phyloP scores from a whole-genome alignment of 495 filamentous ascomycete species.

The Thozetella sp. region DNA sequence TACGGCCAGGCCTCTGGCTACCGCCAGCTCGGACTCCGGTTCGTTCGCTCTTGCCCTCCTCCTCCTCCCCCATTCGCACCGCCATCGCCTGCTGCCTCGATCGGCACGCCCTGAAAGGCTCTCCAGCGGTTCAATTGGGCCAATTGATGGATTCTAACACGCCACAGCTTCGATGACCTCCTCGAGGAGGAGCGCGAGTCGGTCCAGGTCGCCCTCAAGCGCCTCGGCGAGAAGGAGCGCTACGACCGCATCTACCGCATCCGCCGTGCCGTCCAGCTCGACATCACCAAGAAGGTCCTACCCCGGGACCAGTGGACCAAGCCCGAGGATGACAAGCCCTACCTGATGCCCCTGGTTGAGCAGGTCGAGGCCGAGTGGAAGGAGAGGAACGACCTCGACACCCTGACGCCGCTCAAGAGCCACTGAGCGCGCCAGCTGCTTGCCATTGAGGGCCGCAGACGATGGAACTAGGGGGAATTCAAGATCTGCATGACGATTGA shows the following conservation, averaged over 20 bases:
- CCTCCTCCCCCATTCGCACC: not conserved
- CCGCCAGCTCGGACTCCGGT: slow-evolving; percentile 90
- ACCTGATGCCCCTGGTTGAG: slow-evolving; percentile 30
- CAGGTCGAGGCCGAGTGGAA: slow-evolving; percentile 67
- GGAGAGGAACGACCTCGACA: slow-evolving; percentile 83
- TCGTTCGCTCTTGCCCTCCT: slow-evolving; percentile 27
- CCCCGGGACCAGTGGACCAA: slow-evolving; percentile 79
- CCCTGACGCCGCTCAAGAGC: slow-evolving; percentile 66
- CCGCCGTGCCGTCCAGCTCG: slow-evolving; percentile 90
- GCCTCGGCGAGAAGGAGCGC: slow-evolving; percentile 83
- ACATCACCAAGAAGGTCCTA: slow-evolving; percentile 72
- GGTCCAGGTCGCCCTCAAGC: slow-evolving; percentile 85
- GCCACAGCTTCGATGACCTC: slow-evolving; percentile 82
- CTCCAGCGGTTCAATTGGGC: slow-evolving; percentile 3
- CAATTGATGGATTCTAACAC: slow-evolving; percentile 9
- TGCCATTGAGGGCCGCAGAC: not conserved
- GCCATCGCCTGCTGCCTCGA: slow-evolving; percentile 3
- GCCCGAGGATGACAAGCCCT: slow-evolving; percentile 37
- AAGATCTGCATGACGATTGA: not conserved
- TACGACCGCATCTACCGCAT: slow-evolving; percentile 98
- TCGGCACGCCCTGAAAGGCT: slow-evolving; percentile 11
- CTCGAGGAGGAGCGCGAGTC: slow-evolving; percentile 86
- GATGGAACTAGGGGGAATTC: not conserved
- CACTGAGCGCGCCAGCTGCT: slow-evolving; percentile 31
- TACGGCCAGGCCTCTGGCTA: slow-evolving; percentile 88